Evolutionary conservation across 495 filamentous ascomycete species (phyloP).

Genomic region (Bathelium albidoporum): DNA sequence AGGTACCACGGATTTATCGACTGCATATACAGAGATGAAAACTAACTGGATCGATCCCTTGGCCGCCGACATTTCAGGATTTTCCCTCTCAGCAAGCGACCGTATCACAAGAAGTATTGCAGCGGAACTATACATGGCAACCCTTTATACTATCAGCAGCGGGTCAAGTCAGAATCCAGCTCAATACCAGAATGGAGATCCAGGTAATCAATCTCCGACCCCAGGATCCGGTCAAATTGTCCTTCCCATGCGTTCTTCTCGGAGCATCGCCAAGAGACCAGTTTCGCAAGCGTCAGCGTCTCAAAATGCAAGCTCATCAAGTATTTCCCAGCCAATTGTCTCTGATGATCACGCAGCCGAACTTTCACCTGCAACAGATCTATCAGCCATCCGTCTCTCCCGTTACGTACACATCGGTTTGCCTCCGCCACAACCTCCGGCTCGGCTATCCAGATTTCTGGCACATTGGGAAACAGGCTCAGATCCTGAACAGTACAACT

Average conservation of each 20-base stretch:
- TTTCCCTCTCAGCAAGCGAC: slow-evolving; percentile 14
- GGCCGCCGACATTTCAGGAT: slow-evolving; percentile 10
- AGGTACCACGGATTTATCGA: not conserved
- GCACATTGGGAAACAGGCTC: not conserved
- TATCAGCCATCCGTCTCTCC: not conserved
- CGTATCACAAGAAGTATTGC: slow-evolving; percentile 16
- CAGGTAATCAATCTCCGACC: not conserved
- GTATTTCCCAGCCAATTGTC: not conserved
- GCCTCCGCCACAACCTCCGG: not conserved
- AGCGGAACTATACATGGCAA: slow-evolving; percentile 19
- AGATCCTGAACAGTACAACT: not conserved
- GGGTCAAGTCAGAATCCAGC: not conserved
- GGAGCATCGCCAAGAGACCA: not conserved
- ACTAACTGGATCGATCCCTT: slow-evolving; percentile 18
- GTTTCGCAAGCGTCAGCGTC: not conserved
- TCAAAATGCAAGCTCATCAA: not conserved
- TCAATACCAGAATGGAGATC: not conserved
- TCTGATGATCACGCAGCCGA: not conserved
- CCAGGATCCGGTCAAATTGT: not conserved
- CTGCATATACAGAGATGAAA: slow-evolving; percentile 17
- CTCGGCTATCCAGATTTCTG: not conserved
- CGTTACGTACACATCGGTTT: not conserved
- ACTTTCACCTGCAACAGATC: not conserved
- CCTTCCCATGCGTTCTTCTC: not conserved
- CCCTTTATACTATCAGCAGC: not conserved